Base-by-base conservation (phyloP, 1,139 yeast genomes). In the Kodamaea sp. region DNA sequence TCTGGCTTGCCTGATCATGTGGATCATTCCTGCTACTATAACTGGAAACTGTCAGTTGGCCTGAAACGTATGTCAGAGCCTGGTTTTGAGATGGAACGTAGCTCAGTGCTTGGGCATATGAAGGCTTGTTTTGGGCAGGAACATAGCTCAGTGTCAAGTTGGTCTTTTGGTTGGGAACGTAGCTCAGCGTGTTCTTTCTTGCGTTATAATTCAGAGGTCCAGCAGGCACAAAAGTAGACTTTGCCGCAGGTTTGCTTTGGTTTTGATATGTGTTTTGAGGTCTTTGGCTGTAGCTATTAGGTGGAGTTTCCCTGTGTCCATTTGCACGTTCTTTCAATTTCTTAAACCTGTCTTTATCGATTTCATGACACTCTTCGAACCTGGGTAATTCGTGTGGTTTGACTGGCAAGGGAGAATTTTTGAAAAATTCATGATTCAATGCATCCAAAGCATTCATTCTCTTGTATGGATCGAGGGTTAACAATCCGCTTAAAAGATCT, bases 361-460 rank as follows among this genome's bases (percentile, higher is more conserved):
- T 78, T 57, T 92, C 97, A 56, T 92, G 97, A 44, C 95, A 80
- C 46, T 90, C 95, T 43, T 84, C 89, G 48, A 83, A 85, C 29
- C 61, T 61, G 0, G 95, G 92, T 30, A 86, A 61, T n/a, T 76
- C 76, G 10, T 60, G 51, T 0, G 79, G 76, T 11, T 47, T 39
- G 11, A 78, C 66, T 0, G 96, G 89, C 15, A 70, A 47, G 0
- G 97, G 97, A 1, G 71, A 78, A 3, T 63, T 63, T 15, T 53
- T 63, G 61, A 92, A 89, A 60, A 83, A 92, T 2, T 61, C 66
- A 47, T 88, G 92, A 7, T 73, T 63, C 37, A 87, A 60, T 0
- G 97, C 97, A 37, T 80, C 86, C 42, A 74, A 58, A 0, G 97
- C 96, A 35, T 95, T 89, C 34, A 78, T 63, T 44, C 98, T 69